These are phyloP conservation scores for peach (Prunus persica) DNA, from an alignment of 306 rosid genomes.

Conservation along the genomic window DNA sequence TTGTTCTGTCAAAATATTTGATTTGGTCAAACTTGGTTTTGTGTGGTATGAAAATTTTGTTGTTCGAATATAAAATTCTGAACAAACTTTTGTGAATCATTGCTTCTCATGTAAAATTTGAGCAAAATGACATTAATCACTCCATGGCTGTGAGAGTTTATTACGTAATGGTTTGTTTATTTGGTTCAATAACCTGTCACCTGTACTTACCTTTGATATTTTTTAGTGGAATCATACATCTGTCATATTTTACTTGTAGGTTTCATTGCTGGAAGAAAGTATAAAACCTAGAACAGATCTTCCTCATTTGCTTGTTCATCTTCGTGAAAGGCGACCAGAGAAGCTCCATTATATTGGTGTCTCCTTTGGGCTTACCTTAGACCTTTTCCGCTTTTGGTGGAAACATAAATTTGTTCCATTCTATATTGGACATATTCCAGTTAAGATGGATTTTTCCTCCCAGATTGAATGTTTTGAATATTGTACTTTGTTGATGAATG, in stretches of 20 bases:
- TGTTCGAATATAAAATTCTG: not conserved
- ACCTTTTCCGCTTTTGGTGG: constrained; percentile 91
- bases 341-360: constrained; percentile 94
- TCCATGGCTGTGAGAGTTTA: not conserved
- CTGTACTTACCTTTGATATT: not conserved
- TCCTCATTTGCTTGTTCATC: constrained; percentile 86
- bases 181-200: not conserved
- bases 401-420: constrained; percentile 87
- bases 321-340: constrained; percentile 82
- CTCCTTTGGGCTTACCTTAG: constrained; percentile 92
- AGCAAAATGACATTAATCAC: not conserved
- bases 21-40: not conserved
- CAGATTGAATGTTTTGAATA: constrained; percentile 5
- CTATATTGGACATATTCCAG: constrained; percentile 93
- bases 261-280: constrained; percentile 82
- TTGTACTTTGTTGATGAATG: not conserved
- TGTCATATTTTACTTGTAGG: constrained; percentile 42
- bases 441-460: constrained; percentile 46
- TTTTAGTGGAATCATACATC: not conserved
- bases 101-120: not conserved
- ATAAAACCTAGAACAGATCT: constrained; percentile 78
- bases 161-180: not conserved
- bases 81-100: not conserved
- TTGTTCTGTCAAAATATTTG: not conserved
- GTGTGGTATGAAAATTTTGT: not conserved